These are phyloP conservation scores for Cinnamomum chago DNA, from an alignment of 164 flowering plant species.

Conservation along the genomic window DNA sequence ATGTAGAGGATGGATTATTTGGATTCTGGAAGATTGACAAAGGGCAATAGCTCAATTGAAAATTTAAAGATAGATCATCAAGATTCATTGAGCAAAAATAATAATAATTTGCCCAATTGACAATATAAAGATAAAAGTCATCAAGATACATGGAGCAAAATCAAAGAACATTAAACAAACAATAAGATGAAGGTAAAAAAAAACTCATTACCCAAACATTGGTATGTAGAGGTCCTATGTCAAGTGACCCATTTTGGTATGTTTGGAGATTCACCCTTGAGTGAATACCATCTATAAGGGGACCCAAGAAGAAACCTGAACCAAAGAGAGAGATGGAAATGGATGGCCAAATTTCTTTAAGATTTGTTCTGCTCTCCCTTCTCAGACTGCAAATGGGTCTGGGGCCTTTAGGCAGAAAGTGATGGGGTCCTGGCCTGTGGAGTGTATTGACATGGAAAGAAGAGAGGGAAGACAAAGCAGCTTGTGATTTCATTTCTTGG, in stretches of 20 bases:
- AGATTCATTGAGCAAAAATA: no score
- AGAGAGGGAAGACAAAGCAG: constrained; percentile 15
- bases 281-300: constrained; percentile 78
- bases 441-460: constrained; percentile 7
- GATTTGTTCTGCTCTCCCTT: constrained; percentile 26
- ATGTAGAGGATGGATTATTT: no score
- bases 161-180: no score
- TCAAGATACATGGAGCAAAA: not conserved
- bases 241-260: constrained; percentile 67
- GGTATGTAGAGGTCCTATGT: constrained; percentile 80
- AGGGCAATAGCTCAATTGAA: no score
- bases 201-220: constrained; percentile 56
- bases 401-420: not conserved
- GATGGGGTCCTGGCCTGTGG: constrained; percentile 10
- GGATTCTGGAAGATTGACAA: no score
- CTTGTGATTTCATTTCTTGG: no score
- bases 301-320: constrained; percentile 74
- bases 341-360: constrained; percentile 40
- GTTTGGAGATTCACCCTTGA: constrained; percentile 68
- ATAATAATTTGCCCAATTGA: not conserved
- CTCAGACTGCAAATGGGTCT: constrained; percentile 28
- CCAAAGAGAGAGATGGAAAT: constrained; percentile 57
- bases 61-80: no score
- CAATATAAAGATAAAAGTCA: not conserved
- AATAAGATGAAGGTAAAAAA: not conserved